These are phyloP conservation scores for Colletotrichum coccodes DNA, from an alignment of 2,329 filamentous ascomycete species.

Conservation along the genomic window DNA sequence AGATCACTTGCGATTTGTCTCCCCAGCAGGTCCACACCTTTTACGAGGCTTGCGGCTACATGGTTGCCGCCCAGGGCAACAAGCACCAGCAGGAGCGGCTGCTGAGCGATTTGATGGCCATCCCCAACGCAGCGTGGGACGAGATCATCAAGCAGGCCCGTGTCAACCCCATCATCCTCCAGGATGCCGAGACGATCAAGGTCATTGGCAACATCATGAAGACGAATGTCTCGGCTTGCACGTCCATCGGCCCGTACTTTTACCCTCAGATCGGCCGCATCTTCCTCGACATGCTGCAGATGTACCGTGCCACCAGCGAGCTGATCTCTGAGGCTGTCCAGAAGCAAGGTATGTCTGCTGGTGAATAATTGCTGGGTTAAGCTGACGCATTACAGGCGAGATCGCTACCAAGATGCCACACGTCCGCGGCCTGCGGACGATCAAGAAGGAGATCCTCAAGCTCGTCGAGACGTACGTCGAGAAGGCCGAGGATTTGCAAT, in stretches of 20 bases:
- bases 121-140: slow-evolving; percentile 96
- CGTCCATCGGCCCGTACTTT: slow-evolving; percentile 96
- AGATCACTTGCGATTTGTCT: slow-evolving; percentile 94
- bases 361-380: neutral
- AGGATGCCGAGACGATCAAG: slow-evolving; percentile 96
- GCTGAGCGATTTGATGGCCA: slow-evolving; percentile 89
- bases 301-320: slow-evolving; percentile 97
- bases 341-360: slow-evolving; percentile 25
- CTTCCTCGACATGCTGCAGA: slow-evolving; percentile 98
- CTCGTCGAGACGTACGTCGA: slow-evolving; percentile 98
- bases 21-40: slow-evolving; percentile 99
- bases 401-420: slow-evolving; percentile 98
- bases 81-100: slow-evolving; percentile 93
- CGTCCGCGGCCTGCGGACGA: slow-evolving; percentile 92
- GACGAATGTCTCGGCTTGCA: slow-evolving; percentile 98
- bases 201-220: slow-evolving; percentile 99
- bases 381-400: slow-evolving; percentile 65
- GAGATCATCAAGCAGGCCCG: slow-evolving; percentile 91
- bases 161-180: slow-evolving; percentile 84
- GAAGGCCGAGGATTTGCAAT: slow-evolving; percentile 94
- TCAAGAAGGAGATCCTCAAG: slow-evolving; percentile 99
- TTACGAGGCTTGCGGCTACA: slow-evolving; percentile 98
- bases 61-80: slow-evolving; percentile 98
- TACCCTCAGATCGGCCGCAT: slow-evolving; percentile 98
- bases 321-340: slow-evolving; percentile 91